Evolutionary conservation across 306 rosid species (phyloP), one percentile per base, ranked within the genome.

Genomic region (Quercus rubra): DNA sequence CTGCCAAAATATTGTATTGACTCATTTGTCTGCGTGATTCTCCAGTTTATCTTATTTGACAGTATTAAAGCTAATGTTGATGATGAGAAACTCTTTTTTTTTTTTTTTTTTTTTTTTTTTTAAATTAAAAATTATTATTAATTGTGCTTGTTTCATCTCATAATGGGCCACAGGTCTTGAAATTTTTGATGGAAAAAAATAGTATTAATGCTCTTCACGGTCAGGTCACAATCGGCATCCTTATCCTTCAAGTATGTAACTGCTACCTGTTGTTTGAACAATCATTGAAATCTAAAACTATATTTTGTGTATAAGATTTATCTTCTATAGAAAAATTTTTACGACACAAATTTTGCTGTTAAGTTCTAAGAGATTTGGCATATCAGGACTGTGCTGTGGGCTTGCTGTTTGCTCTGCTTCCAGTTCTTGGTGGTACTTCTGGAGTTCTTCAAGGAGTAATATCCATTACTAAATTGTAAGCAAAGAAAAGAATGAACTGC

Each of bases 361-460:
- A 46, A 80, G 68, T 82, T 79, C 55, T 55, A 66, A 74, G 56
- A 20, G n/a, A 1, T 61, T 80, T 79, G 76, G 56, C 61, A 70
- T 80, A 73, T 78, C 90, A 95, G 98, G 99, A 95, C 75, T 91
- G 98, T 88, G 96, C 99, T 38, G 97, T 95, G 70, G 99, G 99
- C 75, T 88, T 95, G 91, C 93, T 95, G 75, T 95, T 95, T 90
- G 98, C 99, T 9, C 77, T 95, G 89, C 92, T 95, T 84, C 99
- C 99, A 8, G 87, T 95, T 81, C 89, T 93, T 35, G 99, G 97
- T 72, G 99, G 97, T 62, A 91, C 96, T 63, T 93, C 98, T 59
- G 99, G 99, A 55, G 88, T 95, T 83, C 90, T 95, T 83, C 93
- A 93, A 76, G 99, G 99, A 85, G 88, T 95, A 59, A 83, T 93